Conservation (phyloP, 139 green algal species). For the Volvox africanus region DNA sequence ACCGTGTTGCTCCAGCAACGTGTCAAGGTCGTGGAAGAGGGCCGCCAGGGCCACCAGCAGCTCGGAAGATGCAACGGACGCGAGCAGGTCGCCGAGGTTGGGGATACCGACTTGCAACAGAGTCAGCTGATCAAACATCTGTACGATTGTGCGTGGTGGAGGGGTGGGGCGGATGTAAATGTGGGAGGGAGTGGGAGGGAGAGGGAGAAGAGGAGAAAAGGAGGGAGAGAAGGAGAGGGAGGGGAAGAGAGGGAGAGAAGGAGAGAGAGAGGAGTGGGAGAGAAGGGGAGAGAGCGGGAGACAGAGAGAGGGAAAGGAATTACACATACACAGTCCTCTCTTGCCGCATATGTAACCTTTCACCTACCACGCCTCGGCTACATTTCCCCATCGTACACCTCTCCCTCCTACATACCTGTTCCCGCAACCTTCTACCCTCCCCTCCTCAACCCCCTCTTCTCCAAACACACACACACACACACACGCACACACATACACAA, state of each 20-base stretch:
- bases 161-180: neutral
- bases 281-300: neutral
- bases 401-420: neutral
- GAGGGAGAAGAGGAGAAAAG: neutral
- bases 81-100: conserved; percentile 45
- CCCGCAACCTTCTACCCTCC: neutral
- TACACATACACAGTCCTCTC: neutral
- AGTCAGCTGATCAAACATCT: conserved; percentile 53
- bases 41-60: conserved; percentile 36
- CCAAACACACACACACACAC: neutral
- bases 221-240: neutral
- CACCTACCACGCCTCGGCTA: neutral
- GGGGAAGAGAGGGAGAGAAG: neutral
- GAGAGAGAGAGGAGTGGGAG: neutral
- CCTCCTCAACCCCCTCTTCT: neutral
- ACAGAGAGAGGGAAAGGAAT: neutral
- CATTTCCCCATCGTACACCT: neutral
- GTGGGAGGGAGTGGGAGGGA: neutral
- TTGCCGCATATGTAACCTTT: neutral
- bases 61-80: conserved; percentile 6
- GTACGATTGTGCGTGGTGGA: neutral
- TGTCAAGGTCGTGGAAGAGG: conserved; percentile 49
- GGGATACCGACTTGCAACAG: conserved; percentile 31
- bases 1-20: conserved; percentile 51
- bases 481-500: neutral